Base-by-base conservation (phyloP, 495 filamentous ascomycete genomes). In the Daldinia childiae region DNA sequence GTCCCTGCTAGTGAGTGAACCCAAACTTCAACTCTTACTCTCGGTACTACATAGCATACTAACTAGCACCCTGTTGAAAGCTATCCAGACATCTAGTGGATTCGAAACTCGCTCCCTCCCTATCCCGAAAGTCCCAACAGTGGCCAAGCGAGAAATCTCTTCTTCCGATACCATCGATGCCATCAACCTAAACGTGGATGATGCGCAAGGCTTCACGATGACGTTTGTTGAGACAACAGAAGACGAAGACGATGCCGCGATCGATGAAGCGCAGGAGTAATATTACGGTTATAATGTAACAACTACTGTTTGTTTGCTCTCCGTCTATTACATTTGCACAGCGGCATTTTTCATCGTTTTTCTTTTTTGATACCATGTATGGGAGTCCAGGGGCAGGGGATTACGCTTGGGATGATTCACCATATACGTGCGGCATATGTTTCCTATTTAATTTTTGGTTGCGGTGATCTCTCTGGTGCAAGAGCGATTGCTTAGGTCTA, bases 101-200 rank as follows among this genome's bases (percentile, higher is more conserved):
- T 64, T 77, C 58, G 60, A 69, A 36, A 61, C 74, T 58, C 80
- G 72, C 48, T 73, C 77, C 38, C 58, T 77, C 6, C 70, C 73
- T 36, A 55, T 74, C 21, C 56, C 63, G 19, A 66, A 74, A 3
- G 38, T 62, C 39, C 61, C 75, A 15, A 59, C 72, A 2, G 55
- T 74, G 43, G 63, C 75, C 21, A 79, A 77, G 64, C 72, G 74
- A 64, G 68, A 75, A n/a, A 74, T 1, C 26, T 1, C 72, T 51
- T 63, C 69, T 21, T 65, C 78, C 39, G 74, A 67, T 5, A 68
- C 74, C 45, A 78, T 84, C 12, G 83, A 85, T 54, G 74, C 77
- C n/a, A 80, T 84, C 70, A 85, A 84, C 76, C 69, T 84, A 38
- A 85, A 84, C 30, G 82, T 85, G 24, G 77, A 83, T 45, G 81